Base-by-base conservation (phyloP, 1,284 basidiomycete genomes). In the Papiliotrema laurentii region DNA sequence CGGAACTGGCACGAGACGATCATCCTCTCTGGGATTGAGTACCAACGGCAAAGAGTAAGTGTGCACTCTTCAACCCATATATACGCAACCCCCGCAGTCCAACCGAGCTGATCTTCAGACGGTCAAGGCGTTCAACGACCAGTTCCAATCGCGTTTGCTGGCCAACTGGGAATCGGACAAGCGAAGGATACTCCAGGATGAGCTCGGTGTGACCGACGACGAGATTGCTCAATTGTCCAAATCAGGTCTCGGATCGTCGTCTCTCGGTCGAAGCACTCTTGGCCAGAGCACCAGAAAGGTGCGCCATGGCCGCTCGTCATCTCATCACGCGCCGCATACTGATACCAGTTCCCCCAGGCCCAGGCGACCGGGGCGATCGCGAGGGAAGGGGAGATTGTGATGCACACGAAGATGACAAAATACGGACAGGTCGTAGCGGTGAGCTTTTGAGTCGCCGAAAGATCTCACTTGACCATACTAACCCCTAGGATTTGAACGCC, bases 321-420 rank as follows among this genome's bases (percentile, higher is more conserved):
- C 22, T n/a, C 10, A 41, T 19, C 19, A 13, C 16, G 34, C 27
- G 18, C 18, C 22, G 19, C 18, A 34, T 48, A 36, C 55, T 27
- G 28, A 24, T 14, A 30, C 14, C 34, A 62, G 57, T 72, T 70
- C 57, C 68, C 68, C 6, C 61, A 64, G 53, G 65, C 62, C 7
- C 57, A 61, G 49, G 60, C 61, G 4, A 60, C 54, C 5, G 50
- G 49, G n/a, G 66, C 66, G 48, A 47, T 36, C n/a, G 19, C 58
- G 1, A 59, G 59, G 37, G 69, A 72, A 51, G 65, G 68, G 13
- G 67, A 67, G 5, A 47, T 89, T 81, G 70, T 72, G 14, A 76
- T 75, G 71, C 92, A 94, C 73, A 85, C 81, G 69, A 90, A 90
- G 75, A 93, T 94, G 89, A 88, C 93, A 82, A 84, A 83, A n/a